Evolutionary conservation across 495 filamentous ascomycete species (phyloP).

Genomic region (Hyaloscypha bicolor): DNA sequence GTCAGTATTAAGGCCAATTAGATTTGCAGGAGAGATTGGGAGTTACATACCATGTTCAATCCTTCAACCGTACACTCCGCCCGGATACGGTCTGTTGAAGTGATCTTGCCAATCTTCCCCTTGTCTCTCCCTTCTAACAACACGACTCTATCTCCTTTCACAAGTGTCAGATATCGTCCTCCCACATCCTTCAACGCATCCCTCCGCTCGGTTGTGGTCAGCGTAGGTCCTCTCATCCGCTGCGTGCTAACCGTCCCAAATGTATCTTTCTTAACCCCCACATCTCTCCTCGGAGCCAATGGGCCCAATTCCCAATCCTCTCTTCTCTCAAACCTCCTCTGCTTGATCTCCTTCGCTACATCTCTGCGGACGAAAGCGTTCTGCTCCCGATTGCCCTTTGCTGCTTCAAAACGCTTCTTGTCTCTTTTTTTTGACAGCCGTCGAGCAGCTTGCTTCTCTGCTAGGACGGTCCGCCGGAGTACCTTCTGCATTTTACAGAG

Average conservation of each 20-base stretch:
- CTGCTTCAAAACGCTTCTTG: constrained; percentile 32
- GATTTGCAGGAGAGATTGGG: not conserved
- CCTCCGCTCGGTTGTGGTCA: constrained; percentile 38
- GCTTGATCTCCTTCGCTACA: constrained; percentile 24
- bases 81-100: constrained; percentile 53
- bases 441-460: constrained; percentile 63
- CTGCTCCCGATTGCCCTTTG: constrained; percentile 39
- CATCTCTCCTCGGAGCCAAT: constrained; percentile 72
- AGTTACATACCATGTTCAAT: constrained; percentile 63
- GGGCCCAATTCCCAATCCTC: constrained; percentile 80
- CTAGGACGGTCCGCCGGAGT: constrained; percentile 66
- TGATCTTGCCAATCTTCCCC: constrained; percentile 76
- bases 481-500: constrained; percentile 70
- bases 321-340: constrained; percentile 42
- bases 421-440: constrained; percentile 41
- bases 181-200: constrained; percentile 38
- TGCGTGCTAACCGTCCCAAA: constrained; percentile 27
- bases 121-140: constrained; percentile 73
- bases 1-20: constrained; percentile 3
- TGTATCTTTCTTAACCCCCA: constrained; percentile 41
- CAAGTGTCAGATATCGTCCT: constrained; percentile 63
- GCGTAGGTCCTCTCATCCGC: constrained; percentile 1
- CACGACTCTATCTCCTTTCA: constrained; percentile 73
- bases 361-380: constrained; percentile 40
- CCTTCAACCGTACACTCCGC: constrained; percentile 64